These are phyloP conservation scores for Beauveria australis DNA, from an alignment of 2,329 filamentous ascomycete genomes.

Conservation along the genomic window DNA sequence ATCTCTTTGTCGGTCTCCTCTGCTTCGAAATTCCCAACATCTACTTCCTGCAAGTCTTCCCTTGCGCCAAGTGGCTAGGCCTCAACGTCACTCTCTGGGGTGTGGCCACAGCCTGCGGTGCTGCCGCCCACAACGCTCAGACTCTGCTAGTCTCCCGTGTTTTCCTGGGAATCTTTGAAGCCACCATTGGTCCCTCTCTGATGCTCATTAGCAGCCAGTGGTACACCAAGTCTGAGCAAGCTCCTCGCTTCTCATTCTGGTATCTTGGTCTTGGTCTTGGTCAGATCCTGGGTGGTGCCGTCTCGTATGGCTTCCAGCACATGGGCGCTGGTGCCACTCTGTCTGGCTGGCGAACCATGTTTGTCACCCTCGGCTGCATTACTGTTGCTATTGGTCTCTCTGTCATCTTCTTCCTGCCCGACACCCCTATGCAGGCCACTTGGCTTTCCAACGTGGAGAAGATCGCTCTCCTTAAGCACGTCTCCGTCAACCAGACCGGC, in stretches of 20 bases:
- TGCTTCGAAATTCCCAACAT: constrained; percentile 52
- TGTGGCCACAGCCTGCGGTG: constrained; percentile 43
- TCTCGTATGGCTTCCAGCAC: constrained; percentile 53
- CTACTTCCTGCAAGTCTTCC: constrained; percentile 51
- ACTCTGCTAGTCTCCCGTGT: constrained; percentile 46
- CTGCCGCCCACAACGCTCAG: constrained; percentile 44
- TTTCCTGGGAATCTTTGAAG: constrained; percentile 53
- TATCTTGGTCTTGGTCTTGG: constrained; percentile 51
- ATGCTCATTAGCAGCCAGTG: constrained; percentile 54
- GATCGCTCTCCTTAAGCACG: constrained; percentile 41
- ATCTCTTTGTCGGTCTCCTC: constrained; percentile 54
- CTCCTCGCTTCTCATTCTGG: constrained; percentile 53
- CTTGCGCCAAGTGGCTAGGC: constrained; percentile 53
- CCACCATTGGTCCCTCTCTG: constrained; percentile 50
- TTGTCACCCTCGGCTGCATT: constrained; percentile 56
- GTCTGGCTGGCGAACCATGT: constrained; percentile 62
- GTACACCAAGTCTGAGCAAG: constrained; percentile 54
- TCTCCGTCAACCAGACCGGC: constrained; percentile 51
- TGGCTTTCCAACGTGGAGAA: constrained; percentile 40
- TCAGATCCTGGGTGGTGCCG: constrained; percentile 55
- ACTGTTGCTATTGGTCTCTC: constrained; percentile 26
- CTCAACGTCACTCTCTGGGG: constrained; percentile 53
- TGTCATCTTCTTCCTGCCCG: constrained; percentile 26
- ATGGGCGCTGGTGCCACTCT: constrained; percentile 42
- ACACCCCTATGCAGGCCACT: constrained; percentile 39